Evolutionary conservation across 148 eudicot genomes (phyloP).

Genomic region (Silene latifolia): DNA sequence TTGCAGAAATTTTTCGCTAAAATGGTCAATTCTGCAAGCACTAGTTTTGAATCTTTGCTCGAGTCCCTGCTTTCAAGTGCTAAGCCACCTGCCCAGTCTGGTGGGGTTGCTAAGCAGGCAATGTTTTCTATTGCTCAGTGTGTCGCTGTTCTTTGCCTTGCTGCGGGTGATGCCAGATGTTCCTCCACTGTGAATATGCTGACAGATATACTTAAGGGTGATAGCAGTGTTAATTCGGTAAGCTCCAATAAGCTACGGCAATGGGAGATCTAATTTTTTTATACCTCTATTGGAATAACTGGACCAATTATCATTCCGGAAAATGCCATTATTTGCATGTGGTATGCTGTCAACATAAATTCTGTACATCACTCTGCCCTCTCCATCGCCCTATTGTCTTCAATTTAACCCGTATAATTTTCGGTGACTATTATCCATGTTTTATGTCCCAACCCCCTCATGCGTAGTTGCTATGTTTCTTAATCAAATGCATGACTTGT

Average conservation of each 20-base stretch:
- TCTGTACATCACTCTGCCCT: too few species aligned
- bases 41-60: conserved; percentile 84
- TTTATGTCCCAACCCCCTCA: background rate
- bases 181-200: conserved; percentile 83
- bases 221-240: conserved; percentile 73
- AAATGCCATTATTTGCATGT: too few species aligned
- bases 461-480: background rate
- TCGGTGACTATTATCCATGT: too few species aligned
- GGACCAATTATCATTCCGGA: background rate
- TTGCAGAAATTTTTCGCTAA: conserved; percentile 80
- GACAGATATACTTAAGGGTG: conserved; percentile 70
- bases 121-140: conserved; percentile 94
- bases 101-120: conserved; percentile 94
- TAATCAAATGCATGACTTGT: background rate
- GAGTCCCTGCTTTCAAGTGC: conserved; percentile 89
- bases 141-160: conserved; percentile 98
- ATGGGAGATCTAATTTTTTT: background rate
- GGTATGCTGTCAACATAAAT: too few species aligned
- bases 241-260: conserved; percentile 6
- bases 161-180: conserved; percentile 82
- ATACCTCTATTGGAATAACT: background rate
- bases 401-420: too few species aligned
- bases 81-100: conserved; percentile 76
- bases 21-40: conserved; percentile 79
- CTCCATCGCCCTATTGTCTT: too few species aligned